A percentile compares a stretch with the other conserved stretches of the same genome.
Conservation (phyloP, 805 yeast species). For the Metschnikowia aberdeeniae region DNA sequence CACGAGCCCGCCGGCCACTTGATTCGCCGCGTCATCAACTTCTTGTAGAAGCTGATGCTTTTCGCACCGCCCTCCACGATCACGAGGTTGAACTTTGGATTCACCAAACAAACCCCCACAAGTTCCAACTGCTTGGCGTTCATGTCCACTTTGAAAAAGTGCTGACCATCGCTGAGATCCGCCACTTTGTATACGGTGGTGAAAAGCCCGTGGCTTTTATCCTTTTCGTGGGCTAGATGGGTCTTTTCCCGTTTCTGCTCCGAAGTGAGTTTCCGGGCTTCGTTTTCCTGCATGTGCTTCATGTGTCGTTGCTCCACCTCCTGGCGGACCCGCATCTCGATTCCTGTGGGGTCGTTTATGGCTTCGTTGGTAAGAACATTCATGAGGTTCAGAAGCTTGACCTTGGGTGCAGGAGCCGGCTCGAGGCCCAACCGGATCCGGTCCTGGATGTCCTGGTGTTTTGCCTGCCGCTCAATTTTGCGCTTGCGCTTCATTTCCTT, state of each 20-base stretch:
- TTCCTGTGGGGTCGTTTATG: conserved; percentile 81
- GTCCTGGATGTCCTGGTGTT: conserved; percentile 69
- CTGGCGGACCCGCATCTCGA: conserved; percentile 64
- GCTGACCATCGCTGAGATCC: conserved; percentile 57
- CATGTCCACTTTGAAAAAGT: conserved; percentile 68
- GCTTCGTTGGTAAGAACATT: conserved; percentile 81
- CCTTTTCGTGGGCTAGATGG: conserved; percentile 42
- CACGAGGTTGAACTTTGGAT: conserved; percentile 50
- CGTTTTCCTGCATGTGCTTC: conserved; percentile 59
- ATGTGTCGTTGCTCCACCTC: conserved; percentile 63
- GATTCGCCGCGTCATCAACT: conserved; percentile 57
- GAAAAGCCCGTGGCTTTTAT: conserved; percentile 48
- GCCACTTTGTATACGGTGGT: conserved; percentile 58
- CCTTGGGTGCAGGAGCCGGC: conserved; percentile 87
- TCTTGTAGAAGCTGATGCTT: conserved; percentile 57
- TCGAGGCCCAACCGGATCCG: conserved; percentile 75
- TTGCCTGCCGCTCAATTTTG: conserved; percentile 59
- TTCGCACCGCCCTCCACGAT: conserved; percentile 74
- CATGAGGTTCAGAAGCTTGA: conserved; percentile 80
- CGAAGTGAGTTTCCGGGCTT: conserved; percentile 54
- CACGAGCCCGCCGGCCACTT: conserved; percentile 64
- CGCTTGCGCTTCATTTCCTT: conserved; percentile 72
- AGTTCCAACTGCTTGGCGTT: conserved; percentile 73
- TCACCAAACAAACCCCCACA: conserved; percentile 55
- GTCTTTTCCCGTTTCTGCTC: conserved; percentile 55